Conservation (phyloP, 257 asterid genomes). For the Nicotiana undulata region DNA sequence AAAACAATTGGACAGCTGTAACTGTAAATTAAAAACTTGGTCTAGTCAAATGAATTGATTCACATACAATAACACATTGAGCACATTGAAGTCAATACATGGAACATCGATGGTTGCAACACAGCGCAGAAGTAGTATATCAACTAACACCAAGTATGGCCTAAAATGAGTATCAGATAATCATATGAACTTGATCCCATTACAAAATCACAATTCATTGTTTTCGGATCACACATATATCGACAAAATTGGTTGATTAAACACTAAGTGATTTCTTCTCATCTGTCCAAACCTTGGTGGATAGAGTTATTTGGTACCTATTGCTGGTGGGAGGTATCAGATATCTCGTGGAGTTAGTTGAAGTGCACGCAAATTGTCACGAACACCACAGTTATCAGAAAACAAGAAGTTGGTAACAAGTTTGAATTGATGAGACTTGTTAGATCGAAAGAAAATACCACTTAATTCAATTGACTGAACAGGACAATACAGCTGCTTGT, state of each 20-base stretch:
- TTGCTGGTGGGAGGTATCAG: no score
- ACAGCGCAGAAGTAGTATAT: neutral
- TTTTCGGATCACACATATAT: neutral
- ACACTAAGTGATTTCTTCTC: no score
- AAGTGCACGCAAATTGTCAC: no score
- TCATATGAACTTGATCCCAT: neutral
- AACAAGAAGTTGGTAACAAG: neutral
- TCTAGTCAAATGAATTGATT: neutral
- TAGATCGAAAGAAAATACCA: neutral
- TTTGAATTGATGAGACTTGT: neutral
- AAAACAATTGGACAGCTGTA: neutral
- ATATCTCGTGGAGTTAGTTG: no score
- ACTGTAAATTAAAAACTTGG: neutral
- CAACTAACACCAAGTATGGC: neutral
- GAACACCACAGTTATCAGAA: no score
- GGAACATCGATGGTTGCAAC: neutral
- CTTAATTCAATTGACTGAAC: neutral
- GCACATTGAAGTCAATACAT: neutral
- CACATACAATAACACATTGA: neutral
- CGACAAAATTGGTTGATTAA: neutral
- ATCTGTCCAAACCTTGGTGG: no score
- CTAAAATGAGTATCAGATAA: neutral
- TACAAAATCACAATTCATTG: neutral
- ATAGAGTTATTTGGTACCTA: no score
- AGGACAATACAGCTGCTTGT: neutral